Evolutionary conservation across 163 green algal genomes (phyloP), one percentile per base, ranked within the genome.

Genomic region (Volvox carteri): DNA sequence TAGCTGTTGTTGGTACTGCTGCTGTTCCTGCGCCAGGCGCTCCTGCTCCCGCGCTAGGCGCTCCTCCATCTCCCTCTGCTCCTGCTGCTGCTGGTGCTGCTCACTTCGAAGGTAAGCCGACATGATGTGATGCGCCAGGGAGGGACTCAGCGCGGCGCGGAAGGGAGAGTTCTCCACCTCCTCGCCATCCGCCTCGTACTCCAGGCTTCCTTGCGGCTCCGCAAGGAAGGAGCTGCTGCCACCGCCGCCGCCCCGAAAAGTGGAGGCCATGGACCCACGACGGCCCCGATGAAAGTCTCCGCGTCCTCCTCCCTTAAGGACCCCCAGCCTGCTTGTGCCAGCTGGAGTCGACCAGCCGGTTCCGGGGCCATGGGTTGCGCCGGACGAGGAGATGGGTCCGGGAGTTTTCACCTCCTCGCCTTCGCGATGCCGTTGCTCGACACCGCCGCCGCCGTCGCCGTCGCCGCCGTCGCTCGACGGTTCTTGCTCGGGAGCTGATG

Each of bases 121-220:
- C 37, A 83, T 88, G 35, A 88, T 88, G 68, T 88, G 83, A 39
- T 81, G 48, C 67, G 83, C 83, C 67, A 88, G 83, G 19, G 83
- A 88, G 83, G 83, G 83, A 37, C 83, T 88, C 35, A 81, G 83
- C 46, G 67, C 65, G 21, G 65, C 33, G 28, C 78, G 60, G 78
- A 77, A 86, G 28, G 78, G 78, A n/a, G 78, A 86, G 28, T 54
- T 19, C 33, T 85, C 77, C 19, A 48, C 75, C 52, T 74, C 52
- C 52, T 74, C 77, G 39, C 78, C 78, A 39, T 86, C 78, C 28
- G 18, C 14, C 30, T 33, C 76, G 0, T 54, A 39, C 30, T 52
- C 76, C 1, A 33, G 42, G 50, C 52, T 70, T 19, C 30, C 75
- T 21, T 46, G 46, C 4, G 67, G 70, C 37, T 78, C 70, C 21